Percentiles rank a stretch among this genome's conserved stretches.
Evolutionary conservation across 1,284 basidiomycete genomes (phyloP).

Genomic region (Pterulicium gracile): DNA sequence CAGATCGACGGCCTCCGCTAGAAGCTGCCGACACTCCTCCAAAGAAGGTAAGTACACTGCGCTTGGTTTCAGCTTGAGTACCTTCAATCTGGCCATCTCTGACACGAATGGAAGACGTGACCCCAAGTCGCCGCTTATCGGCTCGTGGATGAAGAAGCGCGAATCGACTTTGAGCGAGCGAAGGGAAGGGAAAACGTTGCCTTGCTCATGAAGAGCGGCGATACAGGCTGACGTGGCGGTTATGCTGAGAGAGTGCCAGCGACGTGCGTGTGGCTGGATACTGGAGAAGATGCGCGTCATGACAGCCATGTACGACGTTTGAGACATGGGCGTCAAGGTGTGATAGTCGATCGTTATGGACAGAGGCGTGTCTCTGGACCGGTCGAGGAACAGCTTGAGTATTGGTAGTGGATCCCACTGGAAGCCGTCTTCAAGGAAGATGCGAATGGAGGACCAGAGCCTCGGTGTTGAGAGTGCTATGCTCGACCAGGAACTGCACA

Average conservation of each 20-base stretch:
- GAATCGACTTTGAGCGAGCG: neutral
- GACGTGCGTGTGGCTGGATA: neutral
- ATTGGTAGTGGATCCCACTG: neutral
- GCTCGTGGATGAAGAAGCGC: neutral
- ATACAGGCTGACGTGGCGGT: no score
- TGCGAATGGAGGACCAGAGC: neutral
- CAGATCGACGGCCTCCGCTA: neutral
- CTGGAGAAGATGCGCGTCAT: neutral
- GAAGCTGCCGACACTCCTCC: neutral
- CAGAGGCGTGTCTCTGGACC: conserved; percentile 1
- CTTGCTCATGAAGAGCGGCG: neutral
- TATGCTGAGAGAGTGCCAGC: no score
- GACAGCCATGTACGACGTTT: neutral
- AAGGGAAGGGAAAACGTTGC: neutral
- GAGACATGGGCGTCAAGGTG: neutral
- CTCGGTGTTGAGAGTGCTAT: conserved; percentile 1
- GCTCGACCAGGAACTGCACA: neutral
- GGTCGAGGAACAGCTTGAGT: neutral
- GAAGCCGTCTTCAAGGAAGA: conserved; percentile 1
- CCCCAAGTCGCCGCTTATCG: neutral
- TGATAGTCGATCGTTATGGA: neutral
- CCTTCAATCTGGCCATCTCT: neutral
- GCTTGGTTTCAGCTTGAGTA: neutral
- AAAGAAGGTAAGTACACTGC: neutral
- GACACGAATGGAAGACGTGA: neutral